Percentiles rank a stretch among this genome's conserved stretches.
These are phyloP conservation scores for Pichia sp. DNA, from an alignment of 1,139 yeast genomes.

Conservation along the genomic window DNA sequence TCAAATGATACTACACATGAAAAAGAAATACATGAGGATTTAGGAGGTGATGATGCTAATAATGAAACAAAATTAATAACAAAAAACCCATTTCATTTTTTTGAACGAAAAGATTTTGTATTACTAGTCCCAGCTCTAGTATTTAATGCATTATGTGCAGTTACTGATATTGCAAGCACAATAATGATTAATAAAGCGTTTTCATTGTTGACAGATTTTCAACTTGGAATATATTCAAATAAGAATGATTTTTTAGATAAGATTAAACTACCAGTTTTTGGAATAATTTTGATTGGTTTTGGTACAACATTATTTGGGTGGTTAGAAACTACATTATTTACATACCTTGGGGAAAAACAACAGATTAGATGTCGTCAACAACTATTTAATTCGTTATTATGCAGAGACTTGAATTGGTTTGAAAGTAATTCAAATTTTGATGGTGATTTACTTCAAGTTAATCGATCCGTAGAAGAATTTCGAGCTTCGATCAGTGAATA, in stretches of 20 bases:
- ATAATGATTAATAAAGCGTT: conserved; percentile 64
- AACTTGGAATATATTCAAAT: conserved; percentile 28
- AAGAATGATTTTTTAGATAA: conserved; percentile 36
- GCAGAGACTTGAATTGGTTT: conserved; percentile 48
- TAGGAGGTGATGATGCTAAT: background rate
- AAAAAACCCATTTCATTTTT: conserved; percentile 17
- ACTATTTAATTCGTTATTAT: conserved; percentile 36
- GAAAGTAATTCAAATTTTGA: conserved; percentile 49
- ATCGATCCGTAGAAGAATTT: conserved; percentile 74
- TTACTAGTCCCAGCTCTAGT: conserved; percentile 15
- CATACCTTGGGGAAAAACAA: conserved; percentile 67
- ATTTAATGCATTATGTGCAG: conserved; percentile 18
- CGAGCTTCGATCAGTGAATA: conserved; percentile 66
- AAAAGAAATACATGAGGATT: background rate
- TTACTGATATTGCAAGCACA: conserved; percentile 56
- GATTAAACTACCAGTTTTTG: conserved; percentile 44
- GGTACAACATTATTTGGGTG: conserved; percentile 47
- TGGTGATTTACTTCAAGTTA: conserved; percentile 60
- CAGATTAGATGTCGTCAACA: conserved; percentile 48
- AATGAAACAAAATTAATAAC: background rate
- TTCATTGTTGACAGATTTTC: conserved; percentile 39
- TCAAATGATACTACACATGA: background rate
- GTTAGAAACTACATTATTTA: conserved; percentile 57
- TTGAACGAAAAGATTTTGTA: conserved; percentile 16
- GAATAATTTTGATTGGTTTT: conserved; percentile 52